Conservation (phyloP, 1,139 yeast species). For the Yamadazyma oceani region DNA sequence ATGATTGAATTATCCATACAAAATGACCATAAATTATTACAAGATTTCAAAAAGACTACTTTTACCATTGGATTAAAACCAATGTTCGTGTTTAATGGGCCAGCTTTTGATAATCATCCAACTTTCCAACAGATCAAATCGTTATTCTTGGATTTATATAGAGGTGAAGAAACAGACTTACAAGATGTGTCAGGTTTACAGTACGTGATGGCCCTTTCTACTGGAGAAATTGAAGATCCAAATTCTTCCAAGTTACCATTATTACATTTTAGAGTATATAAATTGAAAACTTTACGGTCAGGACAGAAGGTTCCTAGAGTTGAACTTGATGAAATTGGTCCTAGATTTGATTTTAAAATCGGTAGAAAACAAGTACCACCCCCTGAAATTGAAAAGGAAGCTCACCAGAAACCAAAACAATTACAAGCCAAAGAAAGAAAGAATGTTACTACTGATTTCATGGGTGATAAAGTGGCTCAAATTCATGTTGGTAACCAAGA, state of each 20-base stretch:
- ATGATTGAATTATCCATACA: constrained; percentile 87
- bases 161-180: constrained; percentile 80
- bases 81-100: constrained; percentile 90
- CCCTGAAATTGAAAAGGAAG: constrained; percentile 90
- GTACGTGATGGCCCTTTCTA: constrained; percentile 80
- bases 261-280: constrained; percentile 88
- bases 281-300: constrained; percentile 74
- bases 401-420: constrained; percentile 78
- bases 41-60: constrained; percentile 78
- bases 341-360: constrained; percentile 87
- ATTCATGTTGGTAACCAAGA: constrained; percentile 97
- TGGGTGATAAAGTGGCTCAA: constrained; percentile 98
- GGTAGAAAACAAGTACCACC: constrained; percentile 87
- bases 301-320: constrained; percentile 92
- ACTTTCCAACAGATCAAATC: constrained; percentile 84
- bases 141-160: constrained; percentile 83
- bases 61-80: constrained; percentile 92
- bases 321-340: constrained; percentile 94
- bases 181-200: constrained; percentile 96
- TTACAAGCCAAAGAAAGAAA: constrained; percentile 80
- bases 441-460: constrained; percentile 80
- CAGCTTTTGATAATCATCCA: constrained; percentile 88
- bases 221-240: constrained; percentile 76
- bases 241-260: constrained; percentile 57
- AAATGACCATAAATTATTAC: constrained; percentile 65